Base-by-base conservation (phyloP, 2,329 filamentous ascomycete species). In the Pezicula radicicola region DNA sequence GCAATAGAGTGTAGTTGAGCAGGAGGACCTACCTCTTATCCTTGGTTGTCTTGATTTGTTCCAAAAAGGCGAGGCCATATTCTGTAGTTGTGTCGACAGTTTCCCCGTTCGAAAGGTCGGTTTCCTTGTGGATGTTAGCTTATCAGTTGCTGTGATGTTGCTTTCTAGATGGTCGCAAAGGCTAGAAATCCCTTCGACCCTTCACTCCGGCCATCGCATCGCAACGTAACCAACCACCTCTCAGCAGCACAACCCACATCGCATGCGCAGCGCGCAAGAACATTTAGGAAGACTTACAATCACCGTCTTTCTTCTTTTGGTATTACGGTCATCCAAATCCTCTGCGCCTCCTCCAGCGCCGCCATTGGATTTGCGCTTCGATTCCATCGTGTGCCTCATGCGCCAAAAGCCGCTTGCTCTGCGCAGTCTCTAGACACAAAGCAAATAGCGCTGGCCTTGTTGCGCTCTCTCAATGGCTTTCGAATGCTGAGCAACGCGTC, bases 11-110 rank as follows among this genome's bases (percentile, higher is more conserved):
- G 18, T 33, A 33, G 40, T 48, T 41, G 21, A 42, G 51, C 35
- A 53, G 36, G 43, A 42, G 6, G 45, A 75, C 81, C 64, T 78
- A 93, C 89, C 80, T 89, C 74, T 95, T 95, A 69, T 95, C 91
- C 56, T 84, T 83, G 19, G 89, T 90, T 58, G 82, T 79, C 61
- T 85, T 85, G 64, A 96, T 81, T 65, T 86, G 84, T 49, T 89
- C 84, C 42, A 95, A 73, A 64, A 95, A 88, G 59, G 79, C 81
- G 61, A 89, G 72, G 36, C 91, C 91, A 63, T 84, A 81, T 50
- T 84, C 79, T 13, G 84, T 85, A 3, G 88, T 92, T 15, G 84
- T 84, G 66, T 88, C 84, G 49, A 73, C 70, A 15, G 80, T 84
- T 70, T 92, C 88, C 72, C 54, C 62, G 40, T 58, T 40, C 25